Conservation (phyloP, 202 grass and related monocot genomes). For the Brachypodium distachyon region DNA sequence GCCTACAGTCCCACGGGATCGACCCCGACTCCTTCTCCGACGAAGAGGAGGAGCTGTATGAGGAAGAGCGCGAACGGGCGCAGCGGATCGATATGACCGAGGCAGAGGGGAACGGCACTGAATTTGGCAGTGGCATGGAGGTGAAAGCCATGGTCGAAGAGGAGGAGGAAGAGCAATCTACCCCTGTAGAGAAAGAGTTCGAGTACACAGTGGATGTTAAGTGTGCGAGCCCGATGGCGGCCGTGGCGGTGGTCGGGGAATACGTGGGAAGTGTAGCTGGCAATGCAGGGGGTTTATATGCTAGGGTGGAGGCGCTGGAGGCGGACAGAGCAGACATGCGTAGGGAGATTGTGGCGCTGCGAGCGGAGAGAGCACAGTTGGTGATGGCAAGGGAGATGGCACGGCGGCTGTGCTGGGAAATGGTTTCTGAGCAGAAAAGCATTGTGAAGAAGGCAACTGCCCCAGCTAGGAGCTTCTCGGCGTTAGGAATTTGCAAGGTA, state of each 20-base stretch:
- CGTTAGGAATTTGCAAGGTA: slow-evolving; percentile 44
- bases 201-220: slow-evolving; percentile 57
- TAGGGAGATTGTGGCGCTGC: slow-evolving; percentile 34
- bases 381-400: slow-evolving; percentile 49
- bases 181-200: slow-evolving; percentile 21
- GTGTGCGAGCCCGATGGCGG: slow-evolving; percentile 26
- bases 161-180: not conserved
- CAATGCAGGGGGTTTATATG: slow-evolving; percentile 18
- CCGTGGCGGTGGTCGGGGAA: slow-evolving; percentile 25
- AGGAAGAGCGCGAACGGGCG: not conserved
- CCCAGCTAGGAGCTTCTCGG: slow-evolving; percentile 19
- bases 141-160: slow-evolving; percentile 15
- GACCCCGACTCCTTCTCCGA: slow-evolving; percentile 39
- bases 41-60: slow-evolving; percentile 5
- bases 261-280: not conserved
- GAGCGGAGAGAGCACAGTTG: slow-evolving; percentile 40
- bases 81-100: slow-evolving; percentile 7
- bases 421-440: slow-evolving; percentile 25
- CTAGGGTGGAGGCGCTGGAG: slow-evolving; percentile 50
- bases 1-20: slow-evolving; percentile 53
- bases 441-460: slow-evolving; percentile 4
- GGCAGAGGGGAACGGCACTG: not conserved
- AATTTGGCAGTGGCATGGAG: not conserved
- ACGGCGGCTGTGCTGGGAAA: slow-evolving; percentile 39
- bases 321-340: slow-evolving; percentile 32